Percentiles rank a stretch among this genome's conserved stretches.
Evolutionary conservation across 2,329 filamentous ascomycete genomes (phyloP).

Genomic region (Canariomyces notabilis): DNA sequence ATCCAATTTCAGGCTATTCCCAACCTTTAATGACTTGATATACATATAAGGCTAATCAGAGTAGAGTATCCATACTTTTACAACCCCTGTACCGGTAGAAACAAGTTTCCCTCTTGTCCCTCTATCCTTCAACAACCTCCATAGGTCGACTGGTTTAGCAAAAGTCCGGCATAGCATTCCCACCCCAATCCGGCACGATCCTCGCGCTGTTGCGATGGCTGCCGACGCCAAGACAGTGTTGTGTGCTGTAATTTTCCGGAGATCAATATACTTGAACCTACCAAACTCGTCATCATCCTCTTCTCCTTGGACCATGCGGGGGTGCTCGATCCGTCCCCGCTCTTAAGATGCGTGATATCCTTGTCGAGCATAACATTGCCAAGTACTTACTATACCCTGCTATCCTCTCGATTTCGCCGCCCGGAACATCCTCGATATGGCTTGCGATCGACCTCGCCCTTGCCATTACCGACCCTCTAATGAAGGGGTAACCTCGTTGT

Average conservation of each 20-base stretch:
- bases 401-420: neutral
- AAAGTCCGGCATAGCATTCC: constrained; percentile 24
- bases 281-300: constrained; percentile 21
- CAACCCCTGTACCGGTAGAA: neutral
- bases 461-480: neutral
- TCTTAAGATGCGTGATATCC: constrained; percentile 6
- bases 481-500: too few relatives aligned
- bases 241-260: constrained; percentile 16
- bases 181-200: constrained; percentile 21
- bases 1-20: constrained; percentile 24
- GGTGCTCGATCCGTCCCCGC: constrained; percentile 24
- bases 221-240: constrained; percentile 24
- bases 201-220: constrained; percentile 13
- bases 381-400: neutral
- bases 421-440: neutral
- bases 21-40: constrained; percentile 20
- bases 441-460: neutral
- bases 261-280: constrained; percentile 18
- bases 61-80: constrained; percentile 13
- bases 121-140: constrained; percentile 8
- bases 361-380: neutral
- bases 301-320: constrained; percentile 22
- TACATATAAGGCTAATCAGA: constrained; percentile 18
- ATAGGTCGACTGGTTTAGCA: constrained; percentile 19
- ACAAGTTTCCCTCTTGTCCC: neutral